Evolutionary conservation across 2,329 filamentous ascomycete genomes (phyloP), one percentile per base, ranked within the genome.

Genomic region (Beauveria varroae): DNA sequence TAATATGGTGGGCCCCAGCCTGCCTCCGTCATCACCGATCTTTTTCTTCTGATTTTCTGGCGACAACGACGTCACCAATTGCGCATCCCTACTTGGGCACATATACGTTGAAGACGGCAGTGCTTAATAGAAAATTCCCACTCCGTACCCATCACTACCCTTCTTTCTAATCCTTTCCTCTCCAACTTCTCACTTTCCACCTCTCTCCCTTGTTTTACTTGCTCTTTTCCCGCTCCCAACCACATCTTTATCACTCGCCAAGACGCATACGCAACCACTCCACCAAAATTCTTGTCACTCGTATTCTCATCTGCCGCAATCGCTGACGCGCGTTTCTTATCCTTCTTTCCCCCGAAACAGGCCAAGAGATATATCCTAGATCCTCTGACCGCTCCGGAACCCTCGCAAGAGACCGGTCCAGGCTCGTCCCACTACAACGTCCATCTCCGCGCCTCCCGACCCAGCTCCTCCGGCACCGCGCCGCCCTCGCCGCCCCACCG

Each of bases 361-460:
- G 86, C 87, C 49, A 77, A 80, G 58, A 81, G 84, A 68, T 86
- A 88, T 69, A 77, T 91, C 50, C 82, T 91, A 65, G 86, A 89
- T 67, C 89, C 88, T 65, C 76, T 91, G 64, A 85, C 79, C 67
- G 86, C 81, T 24, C 86, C 86, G 10, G 85, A 89, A 64, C 88
- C 88, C 16, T 84, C 79, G 63, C 82, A 87, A 64, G 85, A 89
- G 69, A 88, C 84, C 53, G 86, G 87, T 8, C 82, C 82, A n/a
- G 83, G 83, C 62, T 77, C 79, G 3, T 83, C 84, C 64, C 82
- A 85, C 68, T 73, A 78, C 77, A 72, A 70, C 58, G 64, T 66
- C 60, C 68, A 65, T 20, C 69, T 66, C 53, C 63, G 66, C 44
- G 56, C 64, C 3, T 65, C 44, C 26, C 60, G 52, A 16, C n/a